Evolutionary conservation across 2,329 filamentous ascomycete genomes (phyloP), one percentile per base, ranked within the genome.

Genomic region (Phialemonium atrogriseum): DNA sequence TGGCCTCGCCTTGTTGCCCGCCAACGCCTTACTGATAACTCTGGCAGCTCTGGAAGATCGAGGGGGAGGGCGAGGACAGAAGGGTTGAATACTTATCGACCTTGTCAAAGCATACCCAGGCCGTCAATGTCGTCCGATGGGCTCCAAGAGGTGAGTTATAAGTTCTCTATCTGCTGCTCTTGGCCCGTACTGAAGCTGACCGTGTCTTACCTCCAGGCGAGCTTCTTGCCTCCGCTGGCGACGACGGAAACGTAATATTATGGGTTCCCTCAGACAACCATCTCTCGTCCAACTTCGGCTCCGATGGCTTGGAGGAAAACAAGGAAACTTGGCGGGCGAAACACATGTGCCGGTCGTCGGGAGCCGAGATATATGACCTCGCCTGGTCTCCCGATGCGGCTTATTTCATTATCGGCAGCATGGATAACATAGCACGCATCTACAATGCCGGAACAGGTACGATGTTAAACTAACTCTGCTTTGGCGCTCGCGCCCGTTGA

Each of bases 371-470:
- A 45, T 98, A 98, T 60, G 91, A 98, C 58, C 66, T 98, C 35
- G 91, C 91, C 30, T 98, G 91, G 93, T 96, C 91, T 29, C 93
- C 93, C n/a, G 91, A 98, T 57, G 87, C 84, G 23, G 68, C 80
- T 23, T 91, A 93, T 62, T 94, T 98, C 64, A 95, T 98, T 48
- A 95, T 93, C 15, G 91, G 91, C 23, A 96, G 91, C 62, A 96
- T 98, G 88, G 91, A 98, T 63, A 98, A 98, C 55, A 81, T 96
- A 54, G 88, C 91, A 36, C 77, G 89, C 37, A 96, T 98, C 47
- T 96, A 95, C 67, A 95, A 94, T 58, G 84, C 88, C 35, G 81
- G 84, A 42, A 91, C 84, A 48, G 89, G 85, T 88, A 66, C 14
- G 44, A 24, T 14, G 6, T 7, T 4, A 18, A 7, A 23, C n/a